phyloP scores from a whole-genome alignment of 495 filamentous ascomycete species.

The Talaromyces wortmannii region DNA sequence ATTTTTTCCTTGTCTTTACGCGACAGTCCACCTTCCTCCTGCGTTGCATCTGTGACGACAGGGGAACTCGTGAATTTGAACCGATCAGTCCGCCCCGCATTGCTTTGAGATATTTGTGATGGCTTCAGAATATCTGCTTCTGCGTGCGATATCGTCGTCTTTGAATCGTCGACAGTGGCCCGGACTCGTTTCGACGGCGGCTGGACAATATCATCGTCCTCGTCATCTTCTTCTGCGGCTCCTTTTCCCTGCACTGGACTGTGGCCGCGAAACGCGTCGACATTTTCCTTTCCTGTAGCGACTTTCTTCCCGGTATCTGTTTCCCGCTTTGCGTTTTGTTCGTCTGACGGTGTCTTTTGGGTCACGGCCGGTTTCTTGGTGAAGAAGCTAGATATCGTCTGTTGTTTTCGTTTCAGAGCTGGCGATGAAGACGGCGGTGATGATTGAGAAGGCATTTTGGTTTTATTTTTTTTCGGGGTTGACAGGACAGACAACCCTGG shows the following conservation, averaged over 20 bases:
- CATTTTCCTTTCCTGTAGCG: conserved; percentile 11
- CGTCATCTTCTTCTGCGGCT: conserved; percentile 19
- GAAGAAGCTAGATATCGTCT: conserved; percentile 85
- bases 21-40: conserved; percentile 38
- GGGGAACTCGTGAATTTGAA: conserved; percentile 36
- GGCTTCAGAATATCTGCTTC: conserved; percentile 1
- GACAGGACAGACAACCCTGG: no score
- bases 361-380: conserved; percentile 46
- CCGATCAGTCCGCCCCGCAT: conserved; percentile 26
- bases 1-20: conserved; percentile 57
- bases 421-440: conserved; percentile 29
- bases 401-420: conserved; percentile 54
- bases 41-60: conserved; percentile 14
- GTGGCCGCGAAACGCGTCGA: neutral
- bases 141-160: neutral
- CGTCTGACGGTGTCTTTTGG: conserved; percentile 9
- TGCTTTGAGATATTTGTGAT: conserved; percentile 14
- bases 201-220: conserved; percentile 32
- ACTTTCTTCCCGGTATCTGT: conserved; percentile 3
- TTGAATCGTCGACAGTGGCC: conserved; percentile 9
- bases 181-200: conserved; percentile 33
- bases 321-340: conserved; percentile 8
- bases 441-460: conserved; percentile 27
- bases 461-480: neutral
- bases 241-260: conserved; percentile 6